Base-by-base conservation (phyloP, 495 filamentous ascomycete genomes). In the Penicillium steckii region DNA sequence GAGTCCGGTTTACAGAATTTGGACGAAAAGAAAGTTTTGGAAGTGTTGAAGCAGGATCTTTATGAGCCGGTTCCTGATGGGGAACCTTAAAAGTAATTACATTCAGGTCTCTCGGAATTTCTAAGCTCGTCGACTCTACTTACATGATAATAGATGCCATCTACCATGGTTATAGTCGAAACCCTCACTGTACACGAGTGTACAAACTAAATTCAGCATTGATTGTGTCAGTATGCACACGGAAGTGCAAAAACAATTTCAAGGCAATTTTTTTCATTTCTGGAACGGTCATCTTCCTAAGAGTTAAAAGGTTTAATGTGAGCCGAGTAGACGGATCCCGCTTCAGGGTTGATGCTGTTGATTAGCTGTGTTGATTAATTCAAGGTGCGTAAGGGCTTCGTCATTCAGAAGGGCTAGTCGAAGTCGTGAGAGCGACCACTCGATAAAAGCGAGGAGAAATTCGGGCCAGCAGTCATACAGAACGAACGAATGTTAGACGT, bases 1-100 rank as follows among this genome's bases (percentile, higher is more conserved):
- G 48, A 27, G 2, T 6, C 60, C 0, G 60, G 70, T 46, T 48
- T 74, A 9, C 49, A 56, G 25, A 50, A 66, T 45, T 55, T 74
- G 22, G 69, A 73, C 46, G 73, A 76, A 46, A 55, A 61, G 15
- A 68, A 65, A 32, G 65, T 75, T 22, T 7, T 75, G 62, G 72
- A 75, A 42, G 70, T 75, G 6, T 46, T 75, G 43, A 58, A 67
- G 48, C 63, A 71, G 51, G 72, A 75, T 55, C 43, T 75, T 15
- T 70, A 66, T 30, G 63, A 71, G 30, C 55, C 59, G 22, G 50
- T 53, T 33, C 37, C 38, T 22, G 38, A 41, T 8, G 38, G 38
- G 9, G 18, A 19, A 7, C 10, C 38, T 29, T 29, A n/a, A n/a
- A n/a, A n/a, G n/a, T 37, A 15, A 37, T 37, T 15, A 37, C 15